phyloP scores from a whole-genome alignment of 257 asterid genomes.

The Cynanchum wilfordii region DNA sequence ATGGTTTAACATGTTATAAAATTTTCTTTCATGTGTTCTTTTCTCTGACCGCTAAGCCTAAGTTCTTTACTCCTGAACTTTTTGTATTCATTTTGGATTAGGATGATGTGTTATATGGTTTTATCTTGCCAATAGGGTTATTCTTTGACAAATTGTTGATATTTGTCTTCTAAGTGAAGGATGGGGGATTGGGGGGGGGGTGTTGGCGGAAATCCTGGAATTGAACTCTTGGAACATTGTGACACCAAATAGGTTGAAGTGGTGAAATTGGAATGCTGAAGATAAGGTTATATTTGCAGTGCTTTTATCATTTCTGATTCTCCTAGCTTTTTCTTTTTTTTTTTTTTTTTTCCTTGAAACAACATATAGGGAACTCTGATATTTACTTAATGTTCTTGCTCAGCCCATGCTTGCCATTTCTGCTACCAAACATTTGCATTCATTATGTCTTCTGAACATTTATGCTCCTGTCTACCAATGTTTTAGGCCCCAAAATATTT shows the following conservation, averaged over 20 bases:
- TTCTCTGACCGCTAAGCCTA: background rate
- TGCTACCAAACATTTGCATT: background rate
- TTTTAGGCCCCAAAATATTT: background rate
- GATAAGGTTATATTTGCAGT: background rate
- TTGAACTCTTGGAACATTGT: background rate
- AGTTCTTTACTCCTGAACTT: background rate
- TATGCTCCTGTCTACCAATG: background rate
- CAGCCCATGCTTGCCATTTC: background rate
- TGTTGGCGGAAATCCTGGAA: background rate
- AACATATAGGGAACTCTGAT: background rate
- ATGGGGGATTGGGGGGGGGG: background rate
- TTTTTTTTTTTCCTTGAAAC: background rate
- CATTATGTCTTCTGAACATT: conserved; percentile 1
- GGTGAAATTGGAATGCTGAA: background rate
- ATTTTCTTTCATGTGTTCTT: background rate
- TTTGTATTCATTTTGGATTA: background rate
- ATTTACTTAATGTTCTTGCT: background rate
- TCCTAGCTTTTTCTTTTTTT: background rate
- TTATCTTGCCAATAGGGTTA: background rate
- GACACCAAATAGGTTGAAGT: background rate
- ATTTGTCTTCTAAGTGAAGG: background rate
- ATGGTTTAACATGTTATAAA: background rate
- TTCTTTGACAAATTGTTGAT: background rate
- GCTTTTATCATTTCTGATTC: background rate
- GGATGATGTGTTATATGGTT: background rate